Conservation (phyloP, 441 rosid genomes). For the Pelargonium cotyledonis region DNA sequence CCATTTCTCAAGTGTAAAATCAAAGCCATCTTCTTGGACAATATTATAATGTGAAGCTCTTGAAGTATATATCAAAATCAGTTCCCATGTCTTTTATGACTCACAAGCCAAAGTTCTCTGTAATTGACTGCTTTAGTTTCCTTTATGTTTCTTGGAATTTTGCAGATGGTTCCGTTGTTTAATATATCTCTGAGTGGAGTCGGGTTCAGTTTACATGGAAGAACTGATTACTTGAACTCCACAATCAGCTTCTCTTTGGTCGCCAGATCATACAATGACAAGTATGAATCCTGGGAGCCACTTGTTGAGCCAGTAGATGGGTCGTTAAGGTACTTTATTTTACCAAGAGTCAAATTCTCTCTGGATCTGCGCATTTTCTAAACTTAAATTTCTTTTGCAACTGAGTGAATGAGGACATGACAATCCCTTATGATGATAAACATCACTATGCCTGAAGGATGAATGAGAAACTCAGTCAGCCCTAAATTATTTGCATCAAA, state of each 20-base stretch:
- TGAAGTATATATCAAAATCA: too few relatives aligned
- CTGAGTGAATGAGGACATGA: not conserved
- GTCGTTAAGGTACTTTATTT: slow-evolving; percentile 51
- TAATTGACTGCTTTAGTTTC: slow-evolving; percentile 9
- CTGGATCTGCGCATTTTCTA: not conserved
- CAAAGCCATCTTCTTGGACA: not conserved
- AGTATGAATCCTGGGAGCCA: slow-evolving; percentile 93
- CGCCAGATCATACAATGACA: slow-evolving; percentile 91
- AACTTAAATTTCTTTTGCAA: not conserved
- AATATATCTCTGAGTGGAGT: slow-evolving; percentile 71
- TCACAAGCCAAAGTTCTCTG: not conserved
- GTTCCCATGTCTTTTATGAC: not conserved
- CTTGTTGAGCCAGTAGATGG: slow-evolving; percentile 87
- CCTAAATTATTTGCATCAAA: too few relatives aligned
- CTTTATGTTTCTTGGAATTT: slow-evolving; percentile 21
- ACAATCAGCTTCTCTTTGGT: slow-evolving; percentile 73
- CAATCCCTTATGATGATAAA: not conserved
- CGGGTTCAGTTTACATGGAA: slow-evolving; percentile 68
- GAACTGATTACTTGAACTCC: slow-evolving; percentile 59
- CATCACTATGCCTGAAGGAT: not conserved
- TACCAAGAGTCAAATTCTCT: slow-evolving; percentile 1
- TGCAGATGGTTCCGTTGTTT: slow-evolving; percentile 97
- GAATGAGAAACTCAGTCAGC: not conserved
- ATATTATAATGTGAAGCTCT: too few relatives aligned
- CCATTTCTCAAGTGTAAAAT: not conserved